Conservation (phyloP, 2,329 filamentous ascomycete species). For the Aspergillus novoparasiticus region DNA sequence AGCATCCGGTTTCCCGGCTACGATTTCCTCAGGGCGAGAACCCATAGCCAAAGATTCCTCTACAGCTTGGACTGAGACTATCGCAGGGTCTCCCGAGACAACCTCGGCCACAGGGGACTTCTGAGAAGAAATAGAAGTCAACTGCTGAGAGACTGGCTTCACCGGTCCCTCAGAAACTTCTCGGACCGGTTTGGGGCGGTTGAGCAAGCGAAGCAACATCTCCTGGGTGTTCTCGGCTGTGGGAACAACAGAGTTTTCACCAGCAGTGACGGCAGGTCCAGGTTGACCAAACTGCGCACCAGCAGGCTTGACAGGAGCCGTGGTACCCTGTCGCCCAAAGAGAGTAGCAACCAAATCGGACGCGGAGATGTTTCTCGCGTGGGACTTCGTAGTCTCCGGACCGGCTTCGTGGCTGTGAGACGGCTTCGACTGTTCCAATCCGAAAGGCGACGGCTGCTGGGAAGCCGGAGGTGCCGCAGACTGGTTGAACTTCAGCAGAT, state of each 20-base stretch:
- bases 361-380: constrained; percentile 51
- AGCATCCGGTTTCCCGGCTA: constrained; percentile 34
- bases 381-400: constrained; percentile 25
- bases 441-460: constrained; percentile 32
- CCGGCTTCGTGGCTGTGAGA: constrained; percentile 29
- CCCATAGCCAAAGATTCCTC: constrained; percentile 18
- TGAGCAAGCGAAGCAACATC: constrained; percentile 82
- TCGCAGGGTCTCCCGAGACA: constrained; percentile 4
- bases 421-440: constrained; percentile 31
- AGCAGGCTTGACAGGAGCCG: constrained; percentile 27
- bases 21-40: constrained; percentile 15
- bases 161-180: constrained; percentile 28
- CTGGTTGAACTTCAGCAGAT: constrained; percentile 66
- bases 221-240: constrained; percentile 74
- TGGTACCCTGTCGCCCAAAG: constrained; percentile 47
- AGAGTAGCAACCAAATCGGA: constrained; percentile 61
- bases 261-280: constrained; percentile 22
- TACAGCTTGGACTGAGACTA: constrained; percentile 16
- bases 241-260: constrained; percentile 25
- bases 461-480: constrained; percentile 33
- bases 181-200: constrained; percentile 61
- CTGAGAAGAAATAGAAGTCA: constrained; percentile 41
- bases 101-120: constrained; percentile 32
- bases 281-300: constrained; percentile 22
- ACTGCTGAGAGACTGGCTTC: constrained; percentile 39